A percentile compares a stretch with the other conserved stretches of the same genome.
phyloP scores from a whole-genome alignment of 805 yeast species.

The Pichia cephalocereana region DNA sequence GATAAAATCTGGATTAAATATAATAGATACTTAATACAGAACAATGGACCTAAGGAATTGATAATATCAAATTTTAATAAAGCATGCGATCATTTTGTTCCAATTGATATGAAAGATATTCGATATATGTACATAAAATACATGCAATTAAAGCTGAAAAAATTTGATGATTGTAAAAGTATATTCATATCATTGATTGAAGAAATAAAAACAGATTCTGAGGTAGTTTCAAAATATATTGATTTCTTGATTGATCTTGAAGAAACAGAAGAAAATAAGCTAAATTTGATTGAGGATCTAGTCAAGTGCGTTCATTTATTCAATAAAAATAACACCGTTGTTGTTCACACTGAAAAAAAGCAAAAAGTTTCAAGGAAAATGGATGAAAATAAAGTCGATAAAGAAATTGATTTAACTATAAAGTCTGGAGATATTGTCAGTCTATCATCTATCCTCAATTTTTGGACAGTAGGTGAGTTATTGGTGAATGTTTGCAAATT shows the following conservation, averaged over 20 bases:
- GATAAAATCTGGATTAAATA: slow-evolving; percentile 65
- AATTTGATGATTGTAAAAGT: slow-evolving; percentile 13
- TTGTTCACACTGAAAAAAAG: slow-evolving; percentile 1
- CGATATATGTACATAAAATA: slow-evolving; percentile 24
- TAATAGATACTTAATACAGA: slow-evolving; percentile 38
- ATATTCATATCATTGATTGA: slow-evolving; percentile 15
- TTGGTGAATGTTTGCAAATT: slow-evolving; percentile 21
- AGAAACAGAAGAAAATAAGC: slow-evolving; percentile 6
- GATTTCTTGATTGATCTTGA: slow-evolving; percentile 4
- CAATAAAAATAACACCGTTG: slow-evolving; percentile 7
- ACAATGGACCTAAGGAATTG: slow-evolving; percentile 24
- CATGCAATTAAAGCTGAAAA: slow-evolving; percentile 13
- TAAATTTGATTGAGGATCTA: slow-evolving; percentile 7
- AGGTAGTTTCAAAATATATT: slow-evolving; percentile 7
- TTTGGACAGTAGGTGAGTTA: slow-evolving; percentile 19
- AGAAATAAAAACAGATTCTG: slow-evolving; percentile 4
- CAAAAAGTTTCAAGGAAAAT: background rate
- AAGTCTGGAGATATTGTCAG: slow-evolving; percentile 10
- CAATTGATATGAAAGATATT: slow-evolving; percentile 17
- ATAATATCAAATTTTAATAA: slow-evolving; percentile 34
- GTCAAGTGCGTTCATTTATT: slow-evolving; percentile 10
- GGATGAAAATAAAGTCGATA: background rate
- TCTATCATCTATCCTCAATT: slow-evolving; percentile 12
- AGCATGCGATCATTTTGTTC: slow-evolving; percentile 36
- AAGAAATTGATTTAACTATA: background rate